Base-by-base conservation (phyloP, 2,329 filamentous ascomycete genomes). In the Monosporascus sp. region DNA sequence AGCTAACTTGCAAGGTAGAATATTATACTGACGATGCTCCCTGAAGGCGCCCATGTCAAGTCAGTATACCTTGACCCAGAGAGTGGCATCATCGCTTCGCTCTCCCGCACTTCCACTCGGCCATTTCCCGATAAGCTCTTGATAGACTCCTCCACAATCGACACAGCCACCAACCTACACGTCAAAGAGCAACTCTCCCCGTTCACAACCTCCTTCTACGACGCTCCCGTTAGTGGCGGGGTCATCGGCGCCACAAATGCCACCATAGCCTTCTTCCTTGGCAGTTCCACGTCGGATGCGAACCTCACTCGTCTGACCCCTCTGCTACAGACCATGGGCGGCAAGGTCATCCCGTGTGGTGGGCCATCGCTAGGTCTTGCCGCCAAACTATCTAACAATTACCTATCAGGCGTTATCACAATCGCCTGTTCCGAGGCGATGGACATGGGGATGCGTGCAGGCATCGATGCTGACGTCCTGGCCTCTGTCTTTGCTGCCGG, bases 131-230 rank as follows among this genome's bases (percentile, higher is more conserved):
- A 50, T 38, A 64, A 60, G 44, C 72, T 89, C 20, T 86, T 89
- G 62, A 86, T 90, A 58, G 87, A 89, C 66, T 85, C 81, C 60
- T 89, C 85, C 11, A 89, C 87, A 2, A 89, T 90, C 62, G 86
- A 89, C 65, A 83, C 85, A 0, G 77, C 77, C 52, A 85, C 83
- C 2, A 57, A 38, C 47, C 50, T 63, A 18, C 22, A 53, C 25
- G 51, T 61, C 15, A 59, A 58, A 20, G 47, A 54, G 6, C 37
- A 50, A n/a, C 49, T 62, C 15, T 53, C 56, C 3, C 56, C 60
- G 7, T 50, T 37, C 14, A 46, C 43, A 9, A 53, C 56, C 4
- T 53, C 53, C 7, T 72, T 71, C 53, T 69, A 70, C 51, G 70
- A 73, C 51, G 68, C 70, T 5, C 70, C 70, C 1, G 67, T 73